Evolutionary conservation across 305 asterid genomes (phyloP), one percentile per base, ranked within the genome.

Genomic region (Striga hermonthica): DNA sequence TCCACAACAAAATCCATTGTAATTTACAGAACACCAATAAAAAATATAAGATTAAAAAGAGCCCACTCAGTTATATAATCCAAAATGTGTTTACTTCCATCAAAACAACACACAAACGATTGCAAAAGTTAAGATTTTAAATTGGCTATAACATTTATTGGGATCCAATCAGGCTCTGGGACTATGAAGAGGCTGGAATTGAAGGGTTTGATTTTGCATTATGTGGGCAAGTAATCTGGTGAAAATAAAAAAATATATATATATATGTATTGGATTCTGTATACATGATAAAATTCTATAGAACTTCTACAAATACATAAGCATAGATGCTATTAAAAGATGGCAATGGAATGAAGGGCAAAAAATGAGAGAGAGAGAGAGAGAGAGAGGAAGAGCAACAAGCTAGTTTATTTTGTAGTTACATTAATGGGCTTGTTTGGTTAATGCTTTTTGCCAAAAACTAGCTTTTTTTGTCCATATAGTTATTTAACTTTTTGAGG

Each of bases 141-240:
- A 9, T 8, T 44, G 16, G 13, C 7, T 15, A 14, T 34, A 28
- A 28, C 41, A 63, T 13, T 28, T 4, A 57, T 22, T 39, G 66
- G 45, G 38, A 69, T 31, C 38, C 49, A 54, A 70, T n/a, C 70
- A 76, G 69, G 68, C 68, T 68, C 71, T 64, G 43, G 58, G 63
- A 55, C 45, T 36, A 57, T 7, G 54, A 7, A 52, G 65, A 36
- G 16, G 75, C 47, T 15, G 66, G 69, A 58, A 58, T 48, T 43
- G 14, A 40, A 68, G 74, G 36, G 22, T 52, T 49, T 54, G 22
- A 48, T 48, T 54, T 41, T 61, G 57, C 53, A 43, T 55, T 56
- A 43, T 43, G 50, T 37, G 57, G 35, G 15, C 13, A 71, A 64
- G 53, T 55, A 62, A 58, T 5, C 11, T 16, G 43, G 28, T 37